Percentiles rank a stretch among this genome's conserved stretches.
phyloP scores from a whole-genome alignment of 2,329 filamentous ascomycete genomes.

The Cladosporium sp. region DNA sequence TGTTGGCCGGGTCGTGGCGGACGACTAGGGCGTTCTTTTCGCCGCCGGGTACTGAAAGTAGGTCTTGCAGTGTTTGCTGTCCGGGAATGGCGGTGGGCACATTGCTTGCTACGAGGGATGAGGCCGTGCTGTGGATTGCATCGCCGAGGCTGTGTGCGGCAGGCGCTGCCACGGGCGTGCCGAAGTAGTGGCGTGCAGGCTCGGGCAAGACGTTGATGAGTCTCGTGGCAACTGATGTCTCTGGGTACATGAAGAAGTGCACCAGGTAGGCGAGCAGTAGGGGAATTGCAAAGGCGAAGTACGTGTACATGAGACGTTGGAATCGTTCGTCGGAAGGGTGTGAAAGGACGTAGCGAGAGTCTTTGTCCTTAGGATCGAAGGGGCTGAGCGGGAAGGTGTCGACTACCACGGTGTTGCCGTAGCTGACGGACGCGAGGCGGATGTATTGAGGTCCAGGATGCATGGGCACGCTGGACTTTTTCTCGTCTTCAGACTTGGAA shows the following conservation, averaged over 20 bases:
- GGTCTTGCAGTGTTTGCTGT: slow-evolving; percentile 15
- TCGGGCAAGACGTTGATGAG: slow-evolving; percentile 53
- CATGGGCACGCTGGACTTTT: slow-evolving; percentile 14
- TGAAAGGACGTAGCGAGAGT: slow-evolving; percentile 64
- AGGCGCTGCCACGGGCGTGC: slow-evolving; percentile 16
- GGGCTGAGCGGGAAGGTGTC: slow-evolving; percentile 68
- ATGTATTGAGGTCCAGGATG: slow-evolving; percentile 53
- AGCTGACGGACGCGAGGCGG: slow-evolving; percentile 74
- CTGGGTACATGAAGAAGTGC: slow-evolving; percentile 53
- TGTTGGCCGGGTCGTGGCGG: slow-evolving; percentile 30
- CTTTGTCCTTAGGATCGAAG: slow-evolving; percentile 41
- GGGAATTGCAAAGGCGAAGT: slow-evolving; percentile 58
- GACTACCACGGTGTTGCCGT: slow-evolving; percentile 73
- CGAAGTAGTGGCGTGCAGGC: slow-evolving; percentile 35
- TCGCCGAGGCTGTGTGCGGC: slow-evolving; percentile 21
- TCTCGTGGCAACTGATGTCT: slow-evolving; percentile 23
- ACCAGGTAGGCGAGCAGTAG: slow-evolving; percentile 60
- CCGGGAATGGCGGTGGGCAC: slow-evolving; percentile 12
- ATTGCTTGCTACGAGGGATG: slow-evolving; percentile 15
- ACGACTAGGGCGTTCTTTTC: slow-evolving; percentile 38
- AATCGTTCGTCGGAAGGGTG: slow-evolving; percentile 49
- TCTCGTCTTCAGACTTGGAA: slow-evolving; percentile 22
- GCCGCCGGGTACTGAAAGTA: slow-evolving; percentile 16
- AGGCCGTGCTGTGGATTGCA: slow-evolving; percentile 23
- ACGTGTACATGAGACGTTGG: slow-evolving; percentile 50